phyloP scores from a whole-genome alignment of 2,329 filamentous ascomycete species.

The Penicillium paneum region DNA sequence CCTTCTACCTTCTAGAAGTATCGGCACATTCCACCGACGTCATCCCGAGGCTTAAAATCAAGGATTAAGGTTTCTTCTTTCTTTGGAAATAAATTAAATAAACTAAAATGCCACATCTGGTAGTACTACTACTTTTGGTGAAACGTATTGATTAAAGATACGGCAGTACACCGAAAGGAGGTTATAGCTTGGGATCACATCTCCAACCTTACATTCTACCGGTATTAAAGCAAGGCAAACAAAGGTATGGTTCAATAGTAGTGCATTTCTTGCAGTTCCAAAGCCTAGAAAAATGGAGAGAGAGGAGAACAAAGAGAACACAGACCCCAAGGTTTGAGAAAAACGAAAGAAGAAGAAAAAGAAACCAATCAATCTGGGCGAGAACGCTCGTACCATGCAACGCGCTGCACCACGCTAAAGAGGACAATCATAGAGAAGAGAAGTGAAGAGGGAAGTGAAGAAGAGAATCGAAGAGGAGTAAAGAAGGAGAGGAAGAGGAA shows the following conservation, averaged over 20 bases:
- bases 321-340: background rate
- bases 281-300: background rate
- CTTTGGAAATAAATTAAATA: background rate
- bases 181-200: too few relatives aligned
- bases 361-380: constrained; percentile 8
- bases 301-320: constrained; percentile 13
- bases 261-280: constrained; percentile 2
- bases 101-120: background rate
- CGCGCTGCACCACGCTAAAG: constrained; percentile 23
- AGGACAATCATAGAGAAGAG: constrained; percentile 12
- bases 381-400: constrained; percentile 23
- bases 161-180: too few relatives aligned
- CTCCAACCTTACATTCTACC: background rate
- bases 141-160: too few relatives aligned
- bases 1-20: background rate
- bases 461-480: background rate
- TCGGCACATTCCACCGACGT: background rate
- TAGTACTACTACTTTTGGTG: too few relatives aligned
- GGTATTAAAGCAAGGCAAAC: background rate
- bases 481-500: background rate
- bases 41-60: background rate
- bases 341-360: constrained; percentile 5
- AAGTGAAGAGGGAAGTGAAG: background rate
- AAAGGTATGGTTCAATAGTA: background rate
- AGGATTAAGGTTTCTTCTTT: background rate